Evolutionary conservation across 257 asterid species (phyloP).

Genomic region (Fraxinus americana): DNA sequence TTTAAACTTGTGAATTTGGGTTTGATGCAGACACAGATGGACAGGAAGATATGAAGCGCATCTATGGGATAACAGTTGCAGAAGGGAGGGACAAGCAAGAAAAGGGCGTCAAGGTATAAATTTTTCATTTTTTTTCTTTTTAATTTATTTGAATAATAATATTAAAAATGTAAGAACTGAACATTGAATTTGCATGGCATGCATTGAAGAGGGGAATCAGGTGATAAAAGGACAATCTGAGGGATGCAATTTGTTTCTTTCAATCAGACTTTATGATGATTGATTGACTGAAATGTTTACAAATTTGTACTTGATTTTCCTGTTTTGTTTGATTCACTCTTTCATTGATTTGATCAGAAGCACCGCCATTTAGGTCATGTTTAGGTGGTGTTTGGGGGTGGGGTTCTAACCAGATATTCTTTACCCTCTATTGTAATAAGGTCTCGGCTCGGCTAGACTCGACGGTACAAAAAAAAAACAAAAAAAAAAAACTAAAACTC

Average conservation of each 20-base stretch:
- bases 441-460: no score
- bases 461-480: no score
- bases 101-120: slow-evolving; percentile 99
- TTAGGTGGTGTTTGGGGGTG: not conserved
- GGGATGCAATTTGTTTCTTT: slow-evolving; percentile 15
- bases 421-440: no score
- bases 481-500: no score
- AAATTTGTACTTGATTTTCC: slow-evolving; percentile 31
- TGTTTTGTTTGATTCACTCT: slow-evolving; percentile 28
- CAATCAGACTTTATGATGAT: slow-evolving; percentile 52
- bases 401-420: not conserved
- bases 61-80: slow-evolving; percentile 99
- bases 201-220: slow-evolving; percentile 8
- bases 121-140: not conserved
- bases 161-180: not conserved
- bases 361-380: slow-evolving; percentile 71
- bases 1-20: not conserved
- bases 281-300: slow-evolving; percentile 46
- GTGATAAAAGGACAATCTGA: slow-evolving; percentile 1
- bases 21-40: slow-evolving; percentile 83
- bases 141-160: not conserved
- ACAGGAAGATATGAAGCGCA: slow-evolving; percentile 99
- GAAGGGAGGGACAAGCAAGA: slow-evolving; percentile 98
- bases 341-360: slow-evolving; percentile 53
- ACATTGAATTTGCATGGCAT: slow-evolving; percentile 28